Evolutionary conservation across 2,329 filamentous ascomycete species (phyloP).

Genomic region (Aurifilum marmelostoma): DNA sequence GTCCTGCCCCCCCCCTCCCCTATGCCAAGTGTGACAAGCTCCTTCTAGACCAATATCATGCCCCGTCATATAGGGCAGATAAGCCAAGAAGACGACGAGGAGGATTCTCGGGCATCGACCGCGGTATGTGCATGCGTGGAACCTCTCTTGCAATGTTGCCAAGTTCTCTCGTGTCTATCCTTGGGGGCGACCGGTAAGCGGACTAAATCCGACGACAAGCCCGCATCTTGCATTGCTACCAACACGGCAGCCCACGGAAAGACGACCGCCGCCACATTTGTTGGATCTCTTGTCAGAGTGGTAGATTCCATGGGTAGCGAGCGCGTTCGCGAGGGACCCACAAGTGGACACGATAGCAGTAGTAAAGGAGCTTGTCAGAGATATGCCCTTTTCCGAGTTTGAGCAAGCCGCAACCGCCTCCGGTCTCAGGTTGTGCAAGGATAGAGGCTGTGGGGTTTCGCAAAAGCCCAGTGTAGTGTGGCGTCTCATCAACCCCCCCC

Average conservation of each 20-base stretch:
- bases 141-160: too few relatives aligned
- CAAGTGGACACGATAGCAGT: constrained; percentile 5
- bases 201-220: too few relatives aligned
- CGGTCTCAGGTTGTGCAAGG: constrained; percentile 26
- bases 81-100: neutral
- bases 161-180: neutral
- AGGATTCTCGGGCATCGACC: neutral
- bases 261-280: too few relatives aligned
- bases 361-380: neutral
- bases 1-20: neutral
- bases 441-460: constrained; percentile 14
- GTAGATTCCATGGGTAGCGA: neutral
- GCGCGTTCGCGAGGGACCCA: neutral
- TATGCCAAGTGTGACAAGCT: neutral
- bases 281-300: neutral
- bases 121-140: too few relatives aligned
- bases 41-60: neutral
- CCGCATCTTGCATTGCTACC: neutral
- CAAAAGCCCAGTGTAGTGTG: constrained; percentile 20
- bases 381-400: constrained; percentile 8
- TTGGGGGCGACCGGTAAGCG: neutral
- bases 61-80: neutral
- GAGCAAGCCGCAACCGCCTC: constrained; percentile 17
- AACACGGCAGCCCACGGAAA: too few relatives aligned
- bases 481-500: too few relatives aligned